Evolutionary conservation across 139 green algal species (phyloP).

Genomic region (Closterium sp.): DNA sequence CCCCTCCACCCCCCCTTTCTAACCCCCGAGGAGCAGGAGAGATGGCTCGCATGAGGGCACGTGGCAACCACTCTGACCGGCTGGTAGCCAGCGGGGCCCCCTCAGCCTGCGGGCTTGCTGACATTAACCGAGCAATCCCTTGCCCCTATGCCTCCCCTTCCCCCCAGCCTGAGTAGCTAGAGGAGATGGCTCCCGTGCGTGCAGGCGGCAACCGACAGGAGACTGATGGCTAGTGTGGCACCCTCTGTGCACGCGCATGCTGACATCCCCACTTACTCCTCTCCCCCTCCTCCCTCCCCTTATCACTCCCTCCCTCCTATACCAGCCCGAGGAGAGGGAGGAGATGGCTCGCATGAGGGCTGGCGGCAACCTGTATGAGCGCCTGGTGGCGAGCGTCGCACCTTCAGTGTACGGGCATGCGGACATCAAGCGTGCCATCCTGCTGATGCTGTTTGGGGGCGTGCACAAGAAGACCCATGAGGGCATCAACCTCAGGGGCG

Average conservation of each 20-base stretch:
- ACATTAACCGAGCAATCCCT: too few species aligned
- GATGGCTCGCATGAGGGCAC: slow-evolving; percentile 32
- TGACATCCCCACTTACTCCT: slow-evolving; percentile 55
- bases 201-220: slow-evolving; percentile 15
- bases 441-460: slow-evolving; percentile 94
- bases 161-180: not conserved
- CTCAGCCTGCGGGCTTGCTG: too few species aligned
- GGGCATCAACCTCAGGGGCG: slow-evolving; percentile 73
- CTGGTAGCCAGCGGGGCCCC: too few species aligned
- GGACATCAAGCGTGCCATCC: slow-evolving; percentile 94
- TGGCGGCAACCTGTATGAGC: slow-evolving; percentile 27
- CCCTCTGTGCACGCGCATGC: not conserved
- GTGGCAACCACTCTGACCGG: slow-evolving; percentile 23
- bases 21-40: not conserved
- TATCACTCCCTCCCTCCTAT: not conserved
- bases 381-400: slow-evolving; percentile 71
- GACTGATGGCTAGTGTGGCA: too few species aligned
- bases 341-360: slow-evolving; percentile 38
- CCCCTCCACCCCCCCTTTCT: not conserved
- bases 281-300: not conserved
- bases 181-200: slow-evolving; percentile 30
- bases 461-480: slow-evolving; percentile 81
- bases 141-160: too few species aligned
- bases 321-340: not conserved
- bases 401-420: slow-evolving; percentile 89